Percentiles rank a stretch among this genome's conserved stretches.
phyloP scores from a whole-genome alignment of 805 yeast genomes.

The Sugiyamaella floridensis region DNA sequence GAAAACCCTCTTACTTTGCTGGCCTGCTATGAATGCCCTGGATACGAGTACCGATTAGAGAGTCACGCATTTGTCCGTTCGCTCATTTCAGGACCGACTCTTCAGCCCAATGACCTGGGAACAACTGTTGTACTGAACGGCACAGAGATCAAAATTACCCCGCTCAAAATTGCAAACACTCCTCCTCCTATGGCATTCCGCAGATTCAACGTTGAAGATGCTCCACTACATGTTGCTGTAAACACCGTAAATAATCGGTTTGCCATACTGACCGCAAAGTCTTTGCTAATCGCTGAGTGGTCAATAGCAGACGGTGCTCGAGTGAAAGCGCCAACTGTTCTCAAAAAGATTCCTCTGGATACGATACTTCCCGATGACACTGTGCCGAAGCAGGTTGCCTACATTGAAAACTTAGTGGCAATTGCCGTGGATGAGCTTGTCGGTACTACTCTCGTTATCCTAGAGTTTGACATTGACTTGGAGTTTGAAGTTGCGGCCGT shows the following conservation, averaged over 20 bases:
- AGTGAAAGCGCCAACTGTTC: slow-evolving; percentile 13
- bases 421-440: slow-evolving; percentile 37
- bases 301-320: slow-evolving; percentile 4
- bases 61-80: slow-evolving; percentile 62
- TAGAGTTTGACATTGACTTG: not conserved
- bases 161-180: slow-evolving; percentile 73
- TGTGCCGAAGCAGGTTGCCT: slow-evolving; percentile 48
- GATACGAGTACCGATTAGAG: slow-evolving; percentile 34
- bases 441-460: slow-evolving; percentile 3
- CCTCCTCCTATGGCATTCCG: slow-evolving; percentile 91
- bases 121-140: slow-evolving; percentile 81
- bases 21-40: slow-evolving; percentile 38
- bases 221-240: slow-evolving; percentile 59
- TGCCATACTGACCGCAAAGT: slow-evolving; percentile 50
- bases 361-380: slow-evolving; percentile 4
- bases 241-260: slow-evolving; percentile 50
- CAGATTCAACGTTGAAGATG: slow-evolving; percentile 48
- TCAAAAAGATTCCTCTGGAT: slow-evolving; percentile 6
- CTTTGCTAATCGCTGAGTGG: slow-evolving; percentile 42
- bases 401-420: slow-evolving; percentile 49
- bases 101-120: slow-evolving; percentile 66
- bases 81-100: slow-evolving; percentile 60
- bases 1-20: slow-evolving; percentile 76
- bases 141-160: slow-evolving; percentile 60
- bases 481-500: not conserved